Percentiles rank a stretch among this genome's conserved stretches.
phyloP scores from a whole-genome alignment of 805 yeast species.

The Ogataea kodamae region DNA sequence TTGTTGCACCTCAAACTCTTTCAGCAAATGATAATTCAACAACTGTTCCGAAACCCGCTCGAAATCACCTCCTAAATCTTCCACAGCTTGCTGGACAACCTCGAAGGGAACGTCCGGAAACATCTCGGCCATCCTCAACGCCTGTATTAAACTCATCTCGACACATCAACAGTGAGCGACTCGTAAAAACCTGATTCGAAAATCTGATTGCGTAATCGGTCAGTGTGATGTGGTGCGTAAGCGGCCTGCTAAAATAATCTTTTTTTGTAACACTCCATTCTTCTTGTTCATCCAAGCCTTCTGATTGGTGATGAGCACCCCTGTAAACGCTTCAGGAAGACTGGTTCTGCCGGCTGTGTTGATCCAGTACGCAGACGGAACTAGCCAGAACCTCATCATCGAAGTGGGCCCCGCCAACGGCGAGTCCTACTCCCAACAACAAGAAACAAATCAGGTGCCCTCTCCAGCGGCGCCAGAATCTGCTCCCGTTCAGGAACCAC shows the following conservation, averaged over 20 bases:
- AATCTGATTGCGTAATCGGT: too few species aligned
- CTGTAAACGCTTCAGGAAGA: conserved; percentile 20
- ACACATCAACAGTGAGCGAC: too few species aligned
- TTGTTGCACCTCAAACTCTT: background rate
- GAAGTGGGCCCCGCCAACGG: conserved; percentile 30
- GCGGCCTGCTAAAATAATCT: too few species aligned
- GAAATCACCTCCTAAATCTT: conserved; percentile 31
- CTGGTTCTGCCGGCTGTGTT: conserved; percentile 30
- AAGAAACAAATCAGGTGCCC: conserved; percentile 2
- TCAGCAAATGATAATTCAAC: conserved; percentile 23
- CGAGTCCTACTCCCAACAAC: conserved; percentile 3
- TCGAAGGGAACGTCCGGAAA: conserved; percentile 41
- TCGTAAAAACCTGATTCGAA: too few species aligned
- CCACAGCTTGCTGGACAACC: conserved; percentile 30
- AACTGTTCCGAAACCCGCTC: conserved; percentile 32
- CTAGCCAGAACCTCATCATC: conserved; percentile 27
- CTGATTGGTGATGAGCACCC: conserved; percentile 8
- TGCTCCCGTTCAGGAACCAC: background rate
- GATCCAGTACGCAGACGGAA: conserved; percentile 31
- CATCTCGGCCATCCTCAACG: conserved; percentile 33
- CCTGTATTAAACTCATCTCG: conserved; percentile 1
- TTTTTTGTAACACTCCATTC: too few species aligned
- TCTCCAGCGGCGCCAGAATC: too few species aligned
- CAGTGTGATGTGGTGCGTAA: too few species aligned
- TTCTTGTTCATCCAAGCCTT: too few species aligned